phyloP scores from a whole-genome alignment of 257 asterid species.

The Thymus mandschuricus region DNA sequence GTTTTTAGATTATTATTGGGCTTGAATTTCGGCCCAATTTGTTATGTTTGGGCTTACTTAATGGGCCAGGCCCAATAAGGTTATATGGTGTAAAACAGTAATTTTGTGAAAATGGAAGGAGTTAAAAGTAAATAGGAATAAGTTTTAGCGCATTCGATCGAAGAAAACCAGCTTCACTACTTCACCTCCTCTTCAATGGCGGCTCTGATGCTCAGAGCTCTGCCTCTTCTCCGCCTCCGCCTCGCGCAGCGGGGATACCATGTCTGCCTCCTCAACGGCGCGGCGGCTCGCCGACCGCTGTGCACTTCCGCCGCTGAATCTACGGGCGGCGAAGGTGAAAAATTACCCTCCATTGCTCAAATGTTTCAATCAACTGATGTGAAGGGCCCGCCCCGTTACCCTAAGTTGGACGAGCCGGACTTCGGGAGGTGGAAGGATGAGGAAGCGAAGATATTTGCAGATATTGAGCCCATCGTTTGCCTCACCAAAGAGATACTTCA shows the following conservation, averaged over 20 bases:
- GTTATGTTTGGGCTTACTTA: too few relatives aligned
- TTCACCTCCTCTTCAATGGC: conserved; percentile 52
- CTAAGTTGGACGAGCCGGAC: conserved; percentile 52
- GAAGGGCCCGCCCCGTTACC: conserved; percentile 43
- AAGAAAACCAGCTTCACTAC: neutral
- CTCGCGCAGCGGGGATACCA: conserved; percentile 43
- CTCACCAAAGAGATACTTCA: conserved; percentile 78
- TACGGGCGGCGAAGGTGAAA: conserved; percentile 34
- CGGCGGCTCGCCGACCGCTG: conserved; percentile 39
- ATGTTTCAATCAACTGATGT: conserved; percentile 26
- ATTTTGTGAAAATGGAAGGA: neutral
- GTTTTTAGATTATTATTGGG: too few relatives aligned
- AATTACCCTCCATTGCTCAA: conserved; percentile 25
- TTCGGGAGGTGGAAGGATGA: conserved; percentile 66
- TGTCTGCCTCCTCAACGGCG: conserved; percentile 26
- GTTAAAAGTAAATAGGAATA: neutral
- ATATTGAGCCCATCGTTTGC: conserved; percentile 61
- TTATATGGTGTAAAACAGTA: too few relatives aligned
- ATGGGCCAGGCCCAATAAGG: too few relatives aligned
- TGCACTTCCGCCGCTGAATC: conserved; percentile 49
- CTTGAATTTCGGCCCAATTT: too few relatives aligned
- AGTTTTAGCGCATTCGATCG: conserved; percentile 17
- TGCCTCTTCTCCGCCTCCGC: conserved; percentile 62
- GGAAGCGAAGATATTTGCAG: conserved; percentile 69
- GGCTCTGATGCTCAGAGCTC: conserved; percentile 55